Conservation (phyloP, 2,329 filamentous ascomycete genomes). For the Neonectria punicea region DNA sequence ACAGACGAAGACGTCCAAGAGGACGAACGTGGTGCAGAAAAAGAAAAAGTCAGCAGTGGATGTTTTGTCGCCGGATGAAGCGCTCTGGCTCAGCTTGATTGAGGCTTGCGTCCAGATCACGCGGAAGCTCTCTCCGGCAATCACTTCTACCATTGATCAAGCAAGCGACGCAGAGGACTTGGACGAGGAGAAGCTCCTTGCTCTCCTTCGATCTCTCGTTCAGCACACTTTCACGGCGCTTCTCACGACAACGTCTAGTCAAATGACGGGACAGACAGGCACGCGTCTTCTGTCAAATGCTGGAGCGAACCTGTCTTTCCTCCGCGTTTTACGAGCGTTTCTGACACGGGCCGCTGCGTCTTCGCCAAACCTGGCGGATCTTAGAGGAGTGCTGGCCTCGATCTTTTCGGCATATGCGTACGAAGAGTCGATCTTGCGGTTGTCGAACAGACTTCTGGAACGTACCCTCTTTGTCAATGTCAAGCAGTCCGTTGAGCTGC, state of each 20-base stretch:
- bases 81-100: slow-evolving; percentile 70
- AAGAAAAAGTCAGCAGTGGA: slow-evolving; percentile 57
- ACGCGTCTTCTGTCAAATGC: slow-evolving; percentile 51
- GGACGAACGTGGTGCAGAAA: slow-evolving; percentile 59
- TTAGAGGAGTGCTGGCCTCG: slow-evolving; percentile 84
- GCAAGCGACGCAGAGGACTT: slow-evolving; percentile 47
- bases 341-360: slow-evolving; percentile 82
- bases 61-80: slow-evolving; percentile 63
- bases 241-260: slow-evolving; percentile 76
- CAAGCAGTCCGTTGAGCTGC: slow-evolving; percentile 75
- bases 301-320: slow-evolving; percentile 77
- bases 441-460: slow-evolving; percentile 88
- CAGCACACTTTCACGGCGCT: slow-evolving; percentile 92
- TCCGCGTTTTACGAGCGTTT: slow-evolving; percentile 89
- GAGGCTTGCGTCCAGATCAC: slow-evolving; percentile 72
- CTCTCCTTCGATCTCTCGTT: slow-evolving; percentile 79
- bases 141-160: slow-evolving; percentile 51
- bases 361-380: slow-evolving; percentile 86
- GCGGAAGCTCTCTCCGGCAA: slow-evolving; percentile 67
- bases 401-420: slow-evolving; percentile 97
- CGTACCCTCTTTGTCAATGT: slow-evolving; percentile 90
- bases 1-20: slow-evolving; percentile 73
- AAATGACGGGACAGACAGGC: slow-evolving; percentile 46
- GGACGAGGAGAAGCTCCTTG: slow-evolving; percentile 70
- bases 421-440: slow-evolving; percentile 85